phyloP scores from a whole-genome alignment of 2,329 filamentous ascomycete genomes.

The Karstenula rhodostoma region DNA sequence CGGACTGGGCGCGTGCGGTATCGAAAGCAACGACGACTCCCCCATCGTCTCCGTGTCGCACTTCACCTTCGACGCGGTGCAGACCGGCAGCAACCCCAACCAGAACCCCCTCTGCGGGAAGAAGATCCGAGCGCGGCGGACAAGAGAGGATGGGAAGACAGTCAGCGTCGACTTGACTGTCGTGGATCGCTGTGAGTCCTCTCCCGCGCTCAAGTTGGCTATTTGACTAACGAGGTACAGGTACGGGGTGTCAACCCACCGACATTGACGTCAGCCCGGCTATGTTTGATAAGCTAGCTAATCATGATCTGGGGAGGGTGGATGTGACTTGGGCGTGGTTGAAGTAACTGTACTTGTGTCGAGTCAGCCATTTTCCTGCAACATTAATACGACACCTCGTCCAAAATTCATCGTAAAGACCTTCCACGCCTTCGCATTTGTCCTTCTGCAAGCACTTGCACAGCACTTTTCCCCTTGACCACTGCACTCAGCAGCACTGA shows the following conservation, averaged over 20 bases:
- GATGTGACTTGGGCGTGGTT: conserved; percentile 62
- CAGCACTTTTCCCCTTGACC: too few relatives aligned
- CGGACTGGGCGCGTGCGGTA: conserved; percentile 74
- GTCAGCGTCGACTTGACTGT: conserved; percentile 68
- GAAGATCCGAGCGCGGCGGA: conserved; percentile 68
- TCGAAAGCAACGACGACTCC: conserved; percentile 62
- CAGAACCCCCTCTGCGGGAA: conserved; percentile 72
- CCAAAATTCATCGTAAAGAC: neutral
- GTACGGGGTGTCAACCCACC: conserved; percentile 56
- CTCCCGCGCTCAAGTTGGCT: too few relatives aligned
- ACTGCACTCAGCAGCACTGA: too few relatives aligned
- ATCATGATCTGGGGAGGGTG: conserved; percentile 57
- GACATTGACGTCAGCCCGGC: conserved; percentile 61
- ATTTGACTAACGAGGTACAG: conserved; percentile 37
- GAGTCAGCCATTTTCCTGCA: neutral
- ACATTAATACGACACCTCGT: neutral
- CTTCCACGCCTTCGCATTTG: too few relatives aligned
- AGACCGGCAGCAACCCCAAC: conserved; percentile 63
- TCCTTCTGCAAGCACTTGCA: too few relatives aligned
- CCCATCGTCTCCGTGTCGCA: conserved; percentile 73
- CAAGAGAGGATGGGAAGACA: conserved; percentile 53
- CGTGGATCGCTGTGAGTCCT: conserved; percentile 69
- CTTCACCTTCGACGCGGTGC: conserved; percentile 69
- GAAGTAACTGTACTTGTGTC: neutral
- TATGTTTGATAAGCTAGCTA: conserved; percentile 58